Conservation (phyloP, 495 filamentous ascomycete species). For the Tuber calosporum region DNA sequence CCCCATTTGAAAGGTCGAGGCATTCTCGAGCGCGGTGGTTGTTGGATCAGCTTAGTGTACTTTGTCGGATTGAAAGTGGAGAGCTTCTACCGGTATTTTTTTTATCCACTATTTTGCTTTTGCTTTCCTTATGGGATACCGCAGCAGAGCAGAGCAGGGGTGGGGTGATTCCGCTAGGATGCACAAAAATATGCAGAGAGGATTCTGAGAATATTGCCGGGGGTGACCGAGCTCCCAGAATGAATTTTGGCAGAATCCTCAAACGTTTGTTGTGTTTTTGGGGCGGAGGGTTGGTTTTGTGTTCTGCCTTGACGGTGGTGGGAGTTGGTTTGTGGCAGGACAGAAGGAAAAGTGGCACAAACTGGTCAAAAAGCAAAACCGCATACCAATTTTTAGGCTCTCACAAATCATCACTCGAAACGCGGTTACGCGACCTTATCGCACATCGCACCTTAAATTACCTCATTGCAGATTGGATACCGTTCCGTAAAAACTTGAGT, state of each 20-base stretch:
- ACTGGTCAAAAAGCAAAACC: neutral
- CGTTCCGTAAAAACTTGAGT: no score
- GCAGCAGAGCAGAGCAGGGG: neutral
- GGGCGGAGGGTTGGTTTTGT: neutral
- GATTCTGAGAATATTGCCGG: neutral
- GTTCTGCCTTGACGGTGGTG: neutral
- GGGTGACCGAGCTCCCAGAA: neutral
- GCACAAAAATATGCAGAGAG: neutral
- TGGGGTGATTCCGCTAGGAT: neutral
- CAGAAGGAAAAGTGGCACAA: neutral
- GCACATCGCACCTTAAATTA: neutral
- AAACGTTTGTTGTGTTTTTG: neutral
- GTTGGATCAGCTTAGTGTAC: neutral
- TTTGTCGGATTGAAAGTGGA: neutral
- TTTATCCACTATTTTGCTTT: neutral
- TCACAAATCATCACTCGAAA: neutral
- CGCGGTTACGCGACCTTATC: neutral
- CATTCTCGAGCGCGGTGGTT: constrained; percentile 1
- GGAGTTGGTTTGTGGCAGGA: neutral
- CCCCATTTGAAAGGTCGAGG: constrained; percentile 35
- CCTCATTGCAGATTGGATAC: no score
- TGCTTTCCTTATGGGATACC: neutral
- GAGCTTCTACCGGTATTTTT: constrained; percentile 1
- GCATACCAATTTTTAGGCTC: neutral
- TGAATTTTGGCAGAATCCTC: neutral